phyloP scores from a whole-genome alignment of 192 early-diverging fungal species.

The Phlyctochytrium arcticum region DNA sequence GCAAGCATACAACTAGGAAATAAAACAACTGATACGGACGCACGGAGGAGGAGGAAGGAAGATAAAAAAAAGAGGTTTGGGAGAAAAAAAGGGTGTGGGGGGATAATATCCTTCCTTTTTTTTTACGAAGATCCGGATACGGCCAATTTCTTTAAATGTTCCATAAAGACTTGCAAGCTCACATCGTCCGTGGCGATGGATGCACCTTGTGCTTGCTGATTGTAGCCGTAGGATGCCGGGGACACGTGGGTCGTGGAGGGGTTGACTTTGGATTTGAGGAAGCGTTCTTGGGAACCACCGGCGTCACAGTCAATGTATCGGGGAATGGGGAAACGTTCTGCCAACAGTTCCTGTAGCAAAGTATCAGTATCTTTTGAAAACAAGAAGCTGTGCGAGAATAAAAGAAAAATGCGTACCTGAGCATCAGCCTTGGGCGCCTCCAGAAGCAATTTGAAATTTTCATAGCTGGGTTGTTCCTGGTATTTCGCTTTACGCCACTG shows the following conservation, averaged over 20 bases:
- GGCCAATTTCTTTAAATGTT: slow-evolving; percentile 80
- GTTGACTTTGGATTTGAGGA: slow-evolving; percentile 96
- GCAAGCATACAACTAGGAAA: too few relatives aligned
- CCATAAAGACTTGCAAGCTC: slow-evolving; percentile 95
- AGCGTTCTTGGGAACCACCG: slow-evolving; percentile 94
- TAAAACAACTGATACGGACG: too few relatives aligned
- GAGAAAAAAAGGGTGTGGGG: too few relatives aligned
- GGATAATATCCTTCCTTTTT: too few relatives aligned
- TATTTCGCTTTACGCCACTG: slow-evolving; percentile 95
- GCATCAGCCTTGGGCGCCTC: slow-evolving; percentile 88
- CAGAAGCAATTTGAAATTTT: slow-evolving; percentile 87
- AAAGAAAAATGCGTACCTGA: slow-evolving; percentile 38
- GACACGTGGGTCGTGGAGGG: slow-evolving; percentile 88
- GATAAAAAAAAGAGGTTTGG: too few relatives aligned
- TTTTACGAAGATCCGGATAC: slow-evolving; percentile 37
- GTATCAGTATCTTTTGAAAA: background rate
- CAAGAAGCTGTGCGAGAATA: background rate
- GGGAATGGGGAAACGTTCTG: slow-evolving; percentile 94
- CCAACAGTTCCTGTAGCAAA: slow-evolving; percentile 70
- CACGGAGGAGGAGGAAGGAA: too few relatives aligned
- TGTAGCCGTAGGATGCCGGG: slow-evolving; percentile 48
- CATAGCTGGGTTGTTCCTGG: slow-evolving; percentile 92
- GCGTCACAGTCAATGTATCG: slow-evolving; percentile 98
- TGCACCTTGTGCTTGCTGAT: slow-evolving; percentile 67
- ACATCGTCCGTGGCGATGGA: slow-evolving; percentile 99